Evolutionary conservation across 2,329 filamentous ascomycete genomes (phyloP), one percentile per base, ranked within the genome.

Genomic region (Metarhizium robertsii): DNA sequence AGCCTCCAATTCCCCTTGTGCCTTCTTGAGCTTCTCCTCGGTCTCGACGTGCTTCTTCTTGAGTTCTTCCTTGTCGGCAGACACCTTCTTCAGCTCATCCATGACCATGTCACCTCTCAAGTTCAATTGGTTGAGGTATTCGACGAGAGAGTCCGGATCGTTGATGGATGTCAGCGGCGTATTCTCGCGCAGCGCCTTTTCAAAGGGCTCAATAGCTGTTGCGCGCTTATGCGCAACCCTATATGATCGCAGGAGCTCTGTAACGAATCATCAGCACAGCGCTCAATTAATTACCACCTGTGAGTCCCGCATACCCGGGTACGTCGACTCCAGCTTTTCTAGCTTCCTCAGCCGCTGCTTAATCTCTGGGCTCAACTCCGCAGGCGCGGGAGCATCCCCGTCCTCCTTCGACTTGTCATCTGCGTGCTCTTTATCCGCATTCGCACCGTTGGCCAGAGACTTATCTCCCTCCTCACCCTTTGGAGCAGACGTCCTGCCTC

Each of bases 21-120:
- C 75, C 14, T 80, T 75, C 52, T 79, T 80, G 1, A 84, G 74
- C 53, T 81, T 80, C 65, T 85, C 81, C 60, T 90, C 82, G 0
- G 80, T 76, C 51, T 86, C 82, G n/a, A 87, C 83, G 2, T 85
- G 74, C 68, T 88, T 90, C 71, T 86, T 88, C 69, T 90, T 92
- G 58, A 88, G 77, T 16, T 84, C 82, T 58, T 96, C 90, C 57
- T 88, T 86, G 66, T 97, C 92, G 3, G 81, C 80, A 0, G 90
- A 87, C 0, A 97, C 84, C 13, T 90, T 80, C 73, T 95, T 96
- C 55, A 96, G 77, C 71, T 99, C 94, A 49, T 95, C 88, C 81
- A 95, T 86, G 3, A 95, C 85, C 88, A 99, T 95, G 64, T 95
- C 90, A 46, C 86, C 86, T 66, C 95, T 92, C 53, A 92, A 71